phyloP scores from a whole-genome alignment of 2,329 filamentous ascomycete genomes.

The Colletotrichum sp. region DNA sequence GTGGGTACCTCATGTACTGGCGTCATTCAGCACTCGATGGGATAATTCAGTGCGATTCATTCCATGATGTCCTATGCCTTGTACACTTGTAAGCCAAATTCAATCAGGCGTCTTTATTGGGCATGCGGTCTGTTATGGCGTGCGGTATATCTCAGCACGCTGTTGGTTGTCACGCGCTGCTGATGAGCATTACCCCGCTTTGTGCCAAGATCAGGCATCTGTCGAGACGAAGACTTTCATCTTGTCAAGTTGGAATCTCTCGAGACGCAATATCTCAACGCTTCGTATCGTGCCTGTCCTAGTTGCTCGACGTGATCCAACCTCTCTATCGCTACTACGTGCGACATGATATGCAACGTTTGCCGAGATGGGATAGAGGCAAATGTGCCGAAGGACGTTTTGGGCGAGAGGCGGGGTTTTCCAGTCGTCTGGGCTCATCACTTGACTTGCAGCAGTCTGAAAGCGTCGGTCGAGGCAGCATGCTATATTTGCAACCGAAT shows the following conservation, averaged over 20 bases:
- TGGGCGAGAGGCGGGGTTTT: no score
- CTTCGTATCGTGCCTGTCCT: not conserved
- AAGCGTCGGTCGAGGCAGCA: not conserved
- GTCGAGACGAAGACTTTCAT: not conserved
- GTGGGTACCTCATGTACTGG: no score
- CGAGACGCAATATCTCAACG: not conserved
- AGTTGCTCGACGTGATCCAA: not conserved
- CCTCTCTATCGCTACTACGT: not conserved
- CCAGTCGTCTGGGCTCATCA: not conserved
- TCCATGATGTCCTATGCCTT: not conserved
- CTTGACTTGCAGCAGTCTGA: not conserved
- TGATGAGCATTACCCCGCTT: not conserved
- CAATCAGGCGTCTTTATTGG: not conserved
- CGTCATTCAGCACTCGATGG: no score
- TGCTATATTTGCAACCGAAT: not conserved
- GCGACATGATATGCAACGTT: not conserved
- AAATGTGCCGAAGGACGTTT: not conserved
- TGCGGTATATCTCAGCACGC: not conserved
- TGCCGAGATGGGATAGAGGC: not conserved
- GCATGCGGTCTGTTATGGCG: fast-evolving
- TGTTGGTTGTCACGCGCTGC: not conserved
- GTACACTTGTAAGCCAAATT: not conserved
- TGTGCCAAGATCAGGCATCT: not conserved
- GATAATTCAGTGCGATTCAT: not conserved
- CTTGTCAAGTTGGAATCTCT: not conserved